Evolutionary conservation across 176 grass and related monocot genomes (phyloP).

Genomic region (Chrysopogon serrulatus): DNA sequence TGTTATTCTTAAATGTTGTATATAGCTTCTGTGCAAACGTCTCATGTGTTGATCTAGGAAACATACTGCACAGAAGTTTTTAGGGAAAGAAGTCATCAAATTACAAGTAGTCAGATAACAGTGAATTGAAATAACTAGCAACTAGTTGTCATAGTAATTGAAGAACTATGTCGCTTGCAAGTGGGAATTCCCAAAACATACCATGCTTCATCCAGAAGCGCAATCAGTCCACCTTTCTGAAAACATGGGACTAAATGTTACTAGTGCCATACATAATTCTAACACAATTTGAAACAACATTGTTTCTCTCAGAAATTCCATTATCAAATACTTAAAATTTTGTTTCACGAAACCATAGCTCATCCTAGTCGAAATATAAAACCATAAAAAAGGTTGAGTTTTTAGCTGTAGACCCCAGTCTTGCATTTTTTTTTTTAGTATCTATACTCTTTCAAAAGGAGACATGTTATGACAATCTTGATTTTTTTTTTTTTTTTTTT

Average conservation of each 20-base stretch:
- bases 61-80: conserved; percentile 68
- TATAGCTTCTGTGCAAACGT: conserved; percentile 99
- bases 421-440: not conserved
- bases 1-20: conserved; percentile 86
- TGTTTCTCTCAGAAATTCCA: not conserved
- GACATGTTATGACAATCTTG: not conserved
- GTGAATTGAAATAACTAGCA: conserved; percentile 10
- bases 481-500: too few species aligned
- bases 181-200: conserved; percentile 42
- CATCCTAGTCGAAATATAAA: conserved; percentile 17
- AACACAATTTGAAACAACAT: not conserved
- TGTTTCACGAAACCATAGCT: conserved; percentile 2
- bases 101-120: conserved; percentile 19
- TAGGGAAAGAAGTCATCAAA: conserved; percentile 30
- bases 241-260: conserved; percentile 42
- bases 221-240: conserved; percentile 99
- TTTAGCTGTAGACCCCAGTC: conserved; percentile 5
- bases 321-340: conserved; percentile 7
- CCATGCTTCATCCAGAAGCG: conserved; percentile 99
- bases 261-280: not conserved
- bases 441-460: conserved; percentile 22
- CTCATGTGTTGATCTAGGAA: conserved; percentile 98
- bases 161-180: conserved; percentile 6
- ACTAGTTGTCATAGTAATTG: conserved; percentile 1
- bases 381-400: not conserved